Conservation (phyloP, 352 stramenopile genomes). For the Globisporangium canariense region DNA sequence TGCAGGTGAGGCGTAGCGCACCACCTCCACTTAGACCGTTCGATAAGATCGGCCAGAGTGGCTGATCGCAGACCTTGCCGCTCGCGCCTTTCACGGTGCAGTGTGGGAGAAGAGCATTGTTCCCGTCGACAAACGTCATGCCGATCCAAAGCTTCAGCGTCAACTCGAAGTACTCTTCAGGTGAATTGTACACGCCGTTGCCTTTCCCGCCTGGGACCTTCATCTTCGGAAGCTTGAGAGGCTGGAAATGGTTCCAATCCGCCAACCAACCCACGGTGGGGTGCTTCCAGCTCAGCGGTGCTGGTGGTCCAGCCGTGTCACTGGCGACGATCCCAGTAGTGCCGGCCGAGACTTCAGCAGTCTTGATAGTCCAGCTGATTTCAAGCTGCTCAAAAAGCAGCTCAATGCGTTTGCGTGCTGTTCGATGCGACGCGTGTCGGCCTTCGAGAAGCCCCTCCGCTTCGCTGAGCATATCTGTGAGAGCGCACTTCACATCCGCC, state of each 20-base stretch:
- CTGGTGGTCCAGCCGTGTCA: neutral
- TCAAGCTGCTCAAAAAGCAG: constrained; percentile 62
- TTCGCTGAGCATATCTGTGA: constrained; percentile 58
- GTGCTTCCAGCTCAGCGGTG: constrained; percentile 44
- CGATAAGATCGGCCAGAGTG: constrained; percentile 52
- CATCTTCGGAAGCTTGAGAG: constrained; percentile 63
- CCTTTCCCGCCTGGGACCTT: constrained; percentile 43
- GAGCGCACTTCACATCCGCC: constrained; percentile 48
- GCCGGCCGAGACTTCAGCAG: neutral
- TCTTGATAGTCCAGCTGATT: constrained; percentile 67
- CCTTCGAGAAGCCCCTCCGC: constrained; percentile 40
- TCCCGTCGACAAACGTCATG: constrained; percentile 87
- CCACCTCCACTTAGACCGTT: constrained; percentile 16
- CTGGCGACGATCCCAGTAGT: neutral
- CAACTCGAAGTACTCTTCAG: constrained; percentile 75
- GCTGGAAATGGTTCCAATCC: constrained; percentile 70
- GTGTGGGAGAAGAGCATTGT: constrained; percentile 75
- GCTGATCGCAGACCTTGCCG: constrained; percentile 64
- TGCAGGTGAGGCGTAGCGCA: constrained; percentile 30
- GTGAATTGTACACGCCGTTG: constrained; percentile 66
- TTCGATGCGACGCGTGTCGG: constrained; percentile 46
- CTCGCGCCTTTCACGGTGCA: constrained; percentile 45
- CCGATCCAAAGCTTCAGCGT: constrained; percentile 77
- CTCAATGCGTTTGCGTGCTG: constrained; percentile 35
- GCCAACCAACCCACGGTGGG: constrained; percentile 71